These are phyloP conservation scores for Diplodia seriata DNA, from an alignment of 2,329 filamentous ascomycete species.

Conservation along the genomic window DNA sequence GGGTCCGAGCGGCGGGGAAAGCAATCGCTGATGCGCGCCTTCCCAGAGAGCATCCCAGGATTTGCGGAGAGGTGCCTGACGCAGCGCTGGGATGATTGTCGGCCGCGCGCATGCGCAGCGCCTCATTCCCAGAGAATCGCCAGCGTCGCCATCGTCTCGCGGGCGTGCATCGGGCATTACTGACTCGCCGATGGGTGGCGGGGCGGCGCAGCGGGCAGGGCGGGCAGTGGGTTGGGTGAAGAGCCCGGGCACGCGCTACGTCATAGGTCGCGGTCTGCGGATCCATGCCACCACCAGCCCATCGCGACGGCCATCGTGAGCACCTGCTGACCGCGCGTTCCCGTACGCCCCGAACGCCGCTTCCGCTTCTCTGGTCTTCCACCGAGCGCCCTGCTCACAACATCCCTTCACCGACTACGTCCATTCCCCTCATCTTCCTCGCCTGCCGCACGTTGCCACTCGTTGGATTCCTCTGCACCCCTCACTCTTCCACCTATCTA, in stretches of 20 bases:
- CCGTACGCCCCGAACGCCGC: slow-evolving; percentile 16
- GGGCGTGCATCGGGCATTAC: slow-evolving; percentile 7
- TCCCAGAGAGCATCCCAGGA: slow-evolving; percentile 6
- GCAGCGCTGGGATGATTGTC: neutral
- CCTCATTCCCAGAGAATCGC: slow-evolving; percentile 14
- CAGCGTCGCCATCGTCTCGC: slow-evolving; percentile 1
- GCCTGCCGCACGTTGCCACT: neutral
- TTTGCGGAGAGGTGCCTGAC: slow-evolving; percentile 15
- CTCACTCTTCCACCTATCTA: neutral
- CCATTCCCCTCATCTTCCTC: neutral
- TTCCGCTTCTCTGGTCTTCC: neutral
- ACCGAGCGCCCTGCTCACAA: slow-evolving; percentile 1
- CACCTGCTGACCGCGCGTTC: slow-evolving; percentile 20
- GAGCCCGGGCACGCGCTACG: neutral
- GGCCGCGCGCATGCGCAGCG: slow-evolving; percentile 8
- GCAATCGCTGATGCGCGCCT: slow-evolving; percentile 24
- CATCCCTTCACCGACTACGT: slow-evolving; percentile 1
- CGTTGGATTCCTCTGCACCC: neutral
- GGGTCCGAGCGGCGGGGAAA: slow-evolving; percentile 11
- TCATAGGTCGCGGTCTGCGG: neutral
- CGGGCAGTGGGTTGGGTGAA: neutral
- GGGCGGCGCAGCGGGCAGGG: neutral
- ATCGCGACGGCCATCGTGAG: neutral
- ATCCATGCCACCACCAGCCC: neutral
- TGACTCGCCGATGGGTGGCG: slow-evolving; percentile 10